Evolutionary conservation across 164 flowering plant genomes (phyloP).

Genomic region (Warburgia ugandensis): DNA sequence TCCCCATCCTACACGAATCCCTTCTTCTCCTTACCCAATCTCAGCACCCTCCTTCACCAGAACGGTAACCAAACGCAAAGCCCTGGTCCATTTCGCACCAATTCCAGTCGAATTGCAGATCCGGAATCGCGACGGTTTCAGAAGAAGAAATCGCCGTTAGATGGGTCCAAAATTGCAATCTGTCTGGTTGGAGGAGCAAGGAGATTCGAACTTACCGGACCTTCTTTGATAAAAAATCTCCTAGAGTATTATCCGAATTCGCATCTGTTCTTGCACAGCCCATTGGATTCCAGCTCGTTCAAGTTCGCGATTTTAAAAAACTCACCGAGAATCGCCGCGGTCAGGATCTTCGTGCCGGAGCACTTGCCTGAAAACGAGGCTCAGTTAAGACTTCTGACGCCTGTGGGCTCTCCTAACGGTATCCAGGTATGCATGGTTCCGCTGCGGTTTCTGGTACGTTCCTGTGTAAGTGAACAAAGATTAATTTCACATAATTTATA

Average conservation of each 20-base stretch:
- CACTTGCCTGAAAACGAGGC: constrained; percentile 41
- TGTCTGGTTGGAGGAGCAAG: constrained; percentile 95
- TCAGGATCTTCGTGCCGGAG: constrained; percentile 52
- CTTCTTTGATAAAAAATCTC: constrained; percentile 65
- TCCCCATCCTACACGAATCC: constrained; percentile 21
- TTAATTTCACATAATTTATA: too few species aligned
- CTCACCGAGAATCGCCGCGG: constrained; percentile 48
- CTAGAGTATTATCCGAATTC: constrained; percentile 45
- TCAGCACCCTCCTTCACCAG: constrained; percentile 27
- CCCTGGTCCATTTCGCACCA: background rate
- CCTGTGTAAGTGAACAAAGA: too few species aligned
- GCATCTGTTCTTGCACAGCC: constrained; percentile 73
- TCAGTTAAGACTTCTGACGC: constrained; percentile 59
- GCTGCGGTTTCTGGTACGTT: background rate
- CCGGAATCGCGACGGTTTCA: constrained; percentile 6
- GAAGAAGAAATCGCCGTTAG: constrained; percentile 23
- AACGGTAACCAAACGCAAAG: constrained; percentile 4
- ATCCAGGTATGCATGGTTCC: constrained; percentile 81
- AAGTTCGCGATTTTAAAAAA: constrained; percentile 53
- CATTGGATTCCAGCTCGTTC: constrained; percentile 56
- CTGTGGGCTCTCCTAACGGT: constrained; percentile 74
- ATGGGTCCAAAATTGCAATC: constrained; percentile 62
- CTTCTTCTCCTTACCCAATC: constrained; percentile 19
- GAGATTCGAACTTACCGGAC: constrained; percentile 93
- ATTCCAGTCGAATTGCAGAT: background rate